These are phyloP conservation scores for Scedosporium boydii DNA, from an alignment of 2,329 filamentous ascomycete species.

Conservation along the genomic window DNA sequence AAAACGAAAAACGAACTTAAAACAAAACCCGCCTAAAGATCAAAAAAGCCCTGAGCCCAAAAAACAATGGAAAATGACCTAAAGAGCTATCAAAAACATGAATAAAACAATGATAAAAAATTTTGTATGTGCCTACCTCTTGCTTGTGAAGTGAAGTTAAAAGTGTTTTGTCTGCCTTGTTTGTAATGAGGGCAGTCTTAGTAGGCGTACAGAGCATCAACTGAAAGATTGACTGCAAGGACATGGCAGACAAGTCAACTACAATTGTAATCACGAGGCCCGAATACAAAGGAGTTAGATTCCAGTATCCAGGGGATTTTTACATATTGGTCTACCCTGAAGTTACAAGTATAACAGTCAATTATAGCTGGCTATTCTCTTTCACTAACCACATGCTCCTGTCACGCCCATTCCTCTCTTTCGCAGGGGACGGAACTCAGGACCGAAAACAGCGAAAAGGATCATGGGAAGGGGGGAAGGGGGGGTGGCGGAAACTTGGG, in stretches of 20 bases:
- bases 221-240: too few relatives aligned
- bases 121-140: background rate
- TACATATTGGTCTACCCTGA: too few relatives aligned
- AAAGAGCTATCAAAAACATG: conserved; percentile 2
- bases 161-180: too few relatives aligned
- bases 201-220: background rate
- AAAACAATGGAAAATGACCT: conserved; percentile 2
- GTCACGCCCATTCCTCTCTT: background rate
- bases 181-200: background rate
- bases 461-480: background rate
- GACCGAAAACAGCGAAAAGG: conserved; percentile 1
- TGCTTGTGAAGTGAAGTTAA: background rate
- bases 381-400: background rate
- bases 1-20: background rate
- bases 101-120: conserved; percentile 4
- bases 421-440: background rate
- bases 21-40: background rate
- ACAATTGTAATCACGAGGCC: too few relatives aligned
- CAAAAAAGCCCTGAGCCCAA: background rate
- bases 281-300: too few relatives aligned
- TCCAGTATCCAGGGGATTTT: too few relatives aligned
- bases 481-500: background rate
- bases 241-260: too few relatives aligned
- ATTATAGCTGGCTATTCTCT: background rate
- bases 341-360: too few relatives aligned